Percentiles rank a stretch among this genome's conserved stretches.
phyloP scores from a whole-genome alignment of 164 flowering plant species.

The Sextonia rubra region DNA sequence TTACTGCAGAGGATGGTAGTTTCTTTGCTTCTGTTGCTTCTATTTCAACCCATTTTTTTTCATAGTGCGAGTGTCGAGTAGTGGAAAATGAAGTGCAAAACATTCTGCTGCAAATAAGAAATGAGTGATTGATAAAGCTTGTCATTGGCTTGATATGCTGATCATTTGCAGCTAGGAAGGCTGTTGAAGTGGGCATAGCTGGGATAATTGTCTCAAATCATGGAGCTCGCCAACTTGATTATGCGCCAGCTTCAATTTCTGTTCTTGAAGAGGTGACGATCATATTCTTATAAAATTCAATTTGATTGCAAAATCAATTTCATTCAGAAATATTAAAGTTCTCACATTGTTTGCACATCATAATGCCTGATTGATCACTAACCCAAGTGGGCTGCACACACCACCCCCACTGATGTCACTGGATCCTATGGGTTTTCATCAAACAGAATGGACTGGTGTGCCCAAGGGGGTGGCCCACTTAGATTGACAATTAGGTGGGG shows the following conservation, averaged over 20 bases:
- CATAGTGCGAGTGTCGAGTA: constrained; percentile 17
- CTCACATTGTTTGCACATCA: too few species aligned
- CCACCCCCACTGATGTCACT: too few species aligned
- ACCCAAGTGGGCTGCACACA: too few species aligned
- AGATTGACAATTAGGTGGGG: too few species aligned
- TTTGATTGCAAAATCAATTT: too few species aligned
- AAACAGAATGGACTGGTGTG: too few species aligned
- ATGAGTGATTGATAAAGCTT: too few species aligned
- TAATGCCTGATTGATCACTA: too few species aligned
- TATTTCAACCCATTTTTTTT: neutral
- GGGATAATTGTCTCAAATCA: constrained; percentile 85
- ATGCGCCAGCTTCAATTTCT: constrained; percentile 59
- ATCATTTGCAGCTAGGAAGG: constrained; percentile 64
- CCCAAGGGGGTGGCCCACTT: too few species aligned
- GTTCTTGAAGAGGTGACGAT: constrained; percentile 75
- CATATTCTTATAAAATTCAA: too few species aligned
- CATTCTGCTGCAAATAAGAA: constrained; percentile 9
- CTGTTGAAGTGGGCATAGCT: constrained; percentile 58
- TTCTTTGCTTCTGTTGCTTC: neutral
- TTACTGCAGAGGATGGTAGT: constrained; percentile 81
- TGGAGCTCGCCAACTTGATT: constrained; percentile 83
- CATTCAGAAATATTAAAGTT: too few species aligned
- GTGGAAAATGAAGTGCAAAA: constrained; percentile 52
- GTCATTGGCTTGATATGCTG: constrained; percentile 1
- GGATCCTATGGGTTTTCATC: too few species aligned